Evolutionary conservation across 192 early-diverging fungal species (phyloP).

Genomic region (Coemansia interrupta): DNA sequence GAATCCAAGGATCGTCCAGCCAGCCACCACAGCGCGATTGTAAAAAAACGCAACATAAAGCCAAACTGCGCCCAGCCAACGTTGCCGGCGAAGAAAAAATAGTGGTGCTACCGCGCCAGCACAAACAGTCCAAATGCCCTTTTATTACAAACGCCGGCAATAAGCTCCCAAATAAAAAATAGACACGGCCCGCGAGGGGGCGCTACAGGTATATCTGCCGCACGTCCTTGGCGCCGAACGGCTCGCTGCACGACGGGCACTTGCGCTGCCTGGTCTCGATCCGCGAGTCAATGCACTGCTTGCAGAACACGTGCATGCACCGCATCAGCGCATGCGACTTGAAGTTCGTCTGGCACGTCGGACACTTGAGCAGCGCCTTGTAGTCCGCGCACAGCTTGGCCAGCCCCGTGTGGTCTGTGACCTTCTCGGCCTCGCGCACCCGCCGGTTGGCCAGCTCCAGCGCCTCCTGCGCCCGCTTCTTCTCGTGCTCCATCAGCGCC

Average conservation of each 20-base stretch:
- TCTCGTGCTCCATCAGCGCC: slow-evolving; percentile 59
- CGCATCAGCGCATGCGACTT: slow-evolving; percentile 74
- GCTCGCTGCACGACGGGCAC: slow-evolving; percentile 85
- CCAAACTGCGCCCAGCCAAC: too few relatives aligned
- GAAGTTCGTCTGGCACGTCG: slow-evolving; percentile 81
- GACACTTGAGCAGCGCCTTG: slow-evolving; percentile 87
- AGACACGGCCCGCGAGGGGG: too few relatives aligned
- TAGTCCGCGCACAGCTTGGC: slow-evolving; percentile 52
- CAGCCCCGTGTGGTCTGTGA: slow-evolving; percentile 47
- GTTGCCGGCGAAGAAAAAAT: too few relatives aligned
- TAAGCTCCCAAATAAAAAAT: slow-evolving; percentile 2
- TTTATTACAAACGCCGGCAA: neutral
- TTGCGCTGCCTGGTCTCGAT: slow-evolving; percentile 86
- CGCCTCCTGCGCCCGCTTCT: slow-evolving; percentile 60
- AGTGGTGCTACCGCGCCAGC: too few relatives aligned
- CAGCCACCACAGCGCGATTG: too few relatives aligned
- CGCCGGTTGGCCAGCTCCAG: slow-evolving; percentile 65
- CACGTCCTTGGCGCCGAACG: slow-evolving; percentile 81
- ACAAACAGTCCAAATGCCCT: neutral
- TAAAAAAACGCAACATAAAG: too few relatives aligned
- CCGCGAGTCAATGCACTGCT: slow-evolving; percentile 82
- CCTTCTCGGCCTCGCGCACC: slow-evolving; percentile 59
- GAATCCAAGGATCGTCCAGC: too few relatives aligned
- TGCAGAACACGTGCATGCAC: slow-evolving; percentile 98
- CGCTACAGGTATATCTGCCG: slow-evolving; percentile 75